Base-by-base conservation (phyloP, 352 stramenopile genomes). In the Peronospora destructor region DNA sequence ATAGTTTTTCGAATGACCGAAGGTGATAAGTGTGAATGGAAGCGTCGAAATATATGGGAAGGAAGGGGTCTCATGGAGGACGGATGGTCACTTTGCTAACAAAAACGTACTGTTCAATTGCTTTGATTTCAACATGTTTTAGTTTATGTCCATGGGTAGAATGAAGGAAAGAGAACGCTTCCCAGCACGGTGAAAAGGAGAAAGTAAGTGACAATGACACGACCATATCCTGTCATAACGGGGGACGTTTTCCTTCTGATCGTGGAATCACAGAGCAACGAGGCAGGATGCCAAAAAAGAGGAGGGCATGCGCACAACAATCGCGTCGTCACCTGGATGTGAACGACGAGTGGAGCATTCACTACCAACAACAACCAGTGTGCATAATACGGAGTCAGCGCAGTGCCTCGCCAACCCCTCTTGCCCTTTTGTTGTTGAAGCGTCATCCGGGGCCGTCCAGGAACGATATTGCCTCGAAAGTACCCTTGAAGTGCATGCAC, bases 261-360 rank as follows among this genome's bases (percentile, higher is more conserved):
- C n/a, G 28, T 39, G 0, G 29, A 23, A 12, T 34, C 14, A 45
- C 21, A 61, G 19, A 61, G 33, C 25, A 79, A 23, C 16, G 64
- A 53, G 1, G 73, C 76, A 13, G 81, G 75, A 8, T 74, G 64
- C 84, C 84, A 95, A 53, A 90, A 93, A 7, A 94, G 51, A 32
- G 83, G 66, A 46, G 84, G 84, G 33, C 77, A 91, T 4, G 82
- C 76, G 4, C 66, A 68, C 37, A 95, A 41, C 17, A 95, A 64
- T 17, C 84, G 71, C n/a, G 84, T 95, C 2, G 76, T 80, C 17
- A 93, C 83, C 64, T 93, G 84, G 33, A 95, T 91, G 49, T 95
- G 84, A 16, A 90, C 75, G 5, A 91, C 66, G 2, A 90, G 59
- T 30, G 91, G 48, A 12, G 76, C 81, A 41, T 91, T 89, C n/a